These are phyloP conservation scores for Lathyrus sativus DNA, from an alignment of 306 rosid genomes.

Conservation along the genomic window DNA sequence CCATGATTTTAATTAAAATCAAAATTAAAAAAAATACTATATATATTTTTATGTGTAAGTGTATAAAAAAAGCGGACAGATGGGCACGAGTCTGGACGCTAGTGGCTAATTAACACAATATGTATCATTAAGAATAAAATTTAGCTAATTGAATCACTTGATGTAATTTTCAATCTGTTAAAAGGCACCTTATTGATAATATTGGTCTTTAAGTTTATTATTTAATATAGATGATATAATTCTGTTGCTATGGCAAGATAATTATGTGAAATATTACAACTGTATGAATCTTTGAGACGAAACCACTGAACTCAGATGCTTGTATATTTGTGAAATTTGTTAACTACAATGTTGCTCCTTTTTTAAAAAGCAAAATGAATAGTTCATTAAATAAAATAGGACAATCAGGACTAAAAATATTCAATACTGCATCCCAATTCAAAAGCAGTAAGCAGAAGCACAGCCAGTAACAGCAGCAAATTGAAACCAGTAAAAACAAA, in stretches of 20 bases:
- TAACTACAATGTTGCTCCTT: background rate
- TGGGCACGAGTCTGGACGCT: too few relatives aligned
- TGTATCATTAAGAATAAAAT: constrained; percentile 2
- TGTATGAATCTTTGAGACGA: constrained; percentile 20
- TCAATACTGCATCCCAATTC: background rate
- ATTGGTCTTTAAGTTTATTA: constrained; percentile 6
- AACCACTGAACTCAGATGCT: constrained; percentile 11
- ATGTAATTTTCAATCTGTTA: constrained; percentile 14
- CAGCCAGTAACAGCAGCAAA: background rate
- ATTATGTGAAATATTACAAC: constrained; percentile 7
- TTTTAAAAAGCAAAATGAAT: background rate
- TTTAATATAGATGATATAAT: constrained; percentile 19
- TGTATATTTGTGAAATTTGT: constrained; percentile 20
- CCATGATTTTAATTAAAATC: too few relatives aligned
- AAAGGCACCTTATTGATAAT: background rate
- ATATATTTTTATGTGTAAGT: too few relatives aligned
- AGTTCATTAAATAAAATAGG: background rate
- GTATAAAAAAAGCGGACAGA: too few relatives aligned
- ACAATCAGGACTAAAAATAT: background rate
- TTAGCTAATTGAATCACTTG: background rate
- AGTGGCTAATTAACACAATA: background rate
- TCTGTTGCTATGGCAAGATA: constrained; percentile 23
- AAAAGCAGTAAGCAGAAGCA: constrained; percentile 7
- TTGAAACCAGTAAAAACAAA: background rate
- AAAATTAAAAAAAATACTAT: too few relatives aligned